Percentiles rank a stretch among this genome's conserved stretches.
These are phyloP conservation scores for Penicillium sp. DNA, from an alignment of 2,329 filamentous ascomycete genomes.

Conservation along the genomic window DNA sequence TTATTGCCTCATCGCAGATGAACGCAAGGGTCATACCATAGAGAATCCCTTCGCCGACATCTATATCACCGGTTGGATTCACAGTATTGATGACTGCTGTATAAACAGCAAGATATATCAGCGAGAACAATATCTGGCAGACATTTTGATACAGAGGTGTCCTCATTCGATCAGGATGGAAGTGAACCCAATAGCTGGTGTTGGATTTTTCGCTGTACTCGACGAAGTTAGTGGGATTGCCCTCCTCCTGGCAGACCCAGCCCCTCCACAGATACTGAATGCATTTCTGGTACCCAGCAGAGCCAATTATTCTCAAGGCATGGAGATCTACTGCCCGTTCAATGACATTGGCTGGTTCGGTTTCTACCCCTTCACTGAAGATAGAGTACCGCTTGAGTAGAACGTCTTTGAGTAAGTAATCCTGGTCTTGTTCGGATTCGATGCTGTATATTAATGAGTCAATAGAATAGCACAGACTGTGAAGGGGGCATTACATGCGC, in stretches of 20 bases:
- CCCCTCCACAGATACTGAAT: constrained; percentile 90
- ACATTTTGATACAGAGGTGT: constrained; percentile 90
- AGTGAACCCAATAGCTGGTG: constrained; percentile 72
- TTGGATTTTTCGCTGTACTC: constrained; percentile 82
- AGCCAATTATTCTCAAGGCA: constrained; percentile 82
- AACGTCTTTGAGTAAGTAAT: constrained; percentile 75
- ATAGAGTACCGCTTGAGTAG: constrained; percentile 88
- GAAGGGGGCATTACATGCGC: constrained; percentile 48
- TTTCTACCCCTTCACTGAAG: constrained; percentile 67
- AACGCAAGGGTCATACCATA: constrained; percentile 93
- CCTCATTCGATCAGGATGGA: constrained; percentile 92
- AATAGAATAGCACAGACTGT: neutral
- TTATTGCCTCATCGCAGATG: constrained; percentile 79
- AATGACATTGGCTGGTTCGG: constrained; percentile 78
- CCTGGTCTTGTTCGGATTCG: constrained; percentile 75
- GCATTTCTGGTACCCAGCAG: constrained; percentile 93
- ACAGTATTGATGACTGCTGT: constrained; percentile 92
- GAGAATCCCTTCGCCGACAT: constrained; percentile 76
- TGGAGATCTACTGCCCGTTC: constrained; percentile 94
- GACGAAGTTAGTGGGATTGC: constrained; percentile 84
- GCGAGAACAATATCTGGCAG: constrained; percentile 78
- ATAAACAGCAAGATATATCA: constrained; percentile 81
- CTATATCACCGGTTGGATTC: constrained; percentile 79
- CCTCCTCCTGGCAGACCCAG: constrained; percentile 94
- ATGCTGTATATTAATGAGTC: constrained; percentile 57